Base-by-base conservation (phyloP, 1,284 basidiomycete species). In the Cutaneotrichosporon sp. region DNA sequence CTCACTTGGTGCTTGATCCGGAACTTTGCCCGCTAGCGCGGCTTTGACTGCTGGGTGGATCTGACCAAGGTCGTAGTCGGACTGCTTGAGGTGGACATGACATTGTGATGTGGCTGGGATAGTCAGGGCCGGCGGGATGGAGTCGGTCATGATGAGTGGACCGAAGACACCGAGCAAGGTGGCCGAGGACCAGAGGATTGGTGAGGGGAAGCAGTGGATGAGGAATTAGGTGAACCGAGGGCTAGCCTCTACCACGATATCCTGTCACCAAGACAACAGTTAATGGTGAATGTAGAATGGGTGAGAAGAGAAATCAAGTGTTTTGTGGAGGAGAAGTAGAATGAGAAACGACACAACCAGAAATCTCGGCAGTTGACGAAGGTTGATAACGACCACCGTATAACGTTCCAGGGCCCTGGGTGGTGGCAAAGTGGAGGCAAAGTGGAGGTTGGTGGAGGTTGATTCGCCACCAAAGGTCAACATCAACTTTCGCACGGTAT, bases 51-150 rank as follows among this genome's bases (percentile, higher is more conserved):
- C 65, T 10, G 56, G 34, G 8, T 18, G 18, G 8, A 66, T 61
- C n/a, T 63, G 65, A 0, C 40, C 50, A 22, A 66, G 61, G 22
- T 66, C 65, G 51, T 66, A 66, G 21, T 66, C 21, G 21, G 57
- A 31, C 21, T n/a, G 18, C 32, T 56, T 42, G 31, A 62, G 60
- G 31, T 18, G 32, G 21, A 60, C 55, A 1, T 40, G 22, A 18
- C 55, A 56, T 22, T 56, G 55, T 2, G 55, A 56, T 7, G 36
- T 42, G 10, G 21, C 55, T 40, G 55, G 55, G 36, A 56, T 13
- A 8, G 51, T n/a, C 31, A 34, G 26, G 6, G 51, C 2, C 4
- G 13, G 21, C 11, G 14, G 13, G 51, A 16, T 34, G 51, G 31
- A 32, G 51, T 31, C 18, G 51, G 18, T 3, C 26, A 53, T 30